These are phyloP conservation scores for Rhododendron ovatum DNA, from an alignment of 148 eudicot genomes.

Conservation along the genomic window DNA sequence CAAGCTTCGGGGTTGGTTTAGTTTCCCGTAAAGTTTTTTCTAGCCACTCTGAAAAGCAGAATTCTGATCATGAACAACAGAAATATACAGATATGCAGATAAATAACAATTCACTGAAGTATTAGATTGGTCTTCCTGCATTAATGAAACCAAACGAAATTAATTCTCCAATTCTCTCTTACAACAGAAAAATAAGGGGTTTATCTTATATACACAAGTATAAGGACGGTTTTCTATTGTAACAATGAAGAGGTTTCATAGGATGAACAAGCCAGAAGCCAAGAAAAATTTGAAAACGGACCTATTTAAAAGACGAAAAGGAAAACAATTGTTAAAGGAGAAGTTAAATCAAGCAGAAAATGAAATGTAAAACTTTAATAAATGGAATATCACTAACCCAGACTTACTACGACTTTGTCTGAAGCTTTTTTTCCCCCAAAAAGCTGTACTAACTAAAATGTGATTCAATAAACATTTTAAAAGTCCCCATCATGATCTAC, in stretches of 20 bases:
- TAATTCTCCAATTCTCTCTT: background rate
- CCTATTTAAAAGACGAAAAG: background rate
- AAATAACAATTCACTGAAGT: background rate
- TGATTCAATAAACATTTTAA: background rate
- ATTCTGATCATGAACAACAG: background rate
- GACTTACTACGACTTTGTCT: background rate
- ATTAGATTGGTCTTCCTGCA: background rate
- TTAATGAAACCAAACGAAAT: background rate
- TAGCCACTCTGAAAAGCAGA: constrained; percentile 69
- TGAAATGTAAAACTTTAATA: background rate
- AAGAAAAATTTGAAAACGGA: background rate
- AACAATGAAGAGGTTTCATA: background rate
- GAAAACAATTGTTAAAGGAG: background rate
- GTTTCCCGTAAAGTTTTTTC: constrained; percentile 57
- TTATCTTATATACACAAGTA: background rate
- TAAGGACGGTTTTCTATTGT: background rate
- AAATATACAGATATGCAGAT: background rate
- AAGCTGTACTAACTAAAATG: background rate
- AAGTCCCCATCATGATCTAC: background rate
- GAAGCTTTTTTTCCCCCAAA: background rate
- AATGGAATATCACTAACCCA: background rate
- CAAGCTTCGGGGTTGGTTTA: constrained; percentile 92
- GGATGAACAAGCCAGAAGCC: background rate
- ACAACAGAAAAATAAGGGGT: background rate
- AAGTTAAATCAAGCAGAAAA: background rate